A percentile compares a stretch with the other conserved stretches of the same genome.
These are phyloP conservation scores for Suillus decipiens DNA, from an alignment of 768 basidiomycete genomes.

Conservation along the genomic window DNA sequence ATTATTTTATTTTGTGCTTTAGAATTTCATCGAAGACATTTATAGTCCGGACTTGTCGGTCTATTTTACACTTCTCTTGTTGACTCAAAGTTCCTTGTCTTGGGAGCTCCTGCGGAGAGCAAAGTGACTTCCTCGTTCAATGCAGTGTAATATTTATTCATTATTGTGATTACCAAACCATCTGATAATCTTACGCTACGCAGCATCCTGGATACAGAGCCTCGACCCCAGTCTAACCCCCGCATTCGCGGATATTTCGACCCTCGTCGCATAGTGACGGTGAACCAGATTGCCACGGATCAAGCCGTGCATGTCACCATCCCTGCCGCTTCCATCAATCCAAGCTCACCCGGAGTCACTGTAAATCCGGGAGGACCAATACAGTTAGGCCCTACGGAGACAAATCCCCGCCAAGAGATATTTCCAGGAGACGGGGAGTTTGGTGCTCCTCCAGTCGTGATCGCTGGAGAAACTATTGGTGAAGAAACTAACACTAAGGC, in stretches of 20 bases:
- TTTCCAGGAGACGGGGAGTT: conserved; percentile 30
- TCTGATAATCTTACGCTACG: not conserved
- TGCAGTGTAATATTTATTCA: conserved; percentile 32
- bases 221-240: conserved; percentile 19
- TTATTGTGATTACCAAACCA: not conserved
- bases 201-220: conserved; percentile 34
- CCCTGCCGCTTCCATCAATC: conserved; percentile 20
- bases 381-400: conserved; percentile 22
- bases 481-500: not conserved
- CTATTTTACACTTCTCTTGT: conserved; percentile 41
- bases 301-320: conserved; percentile 24
- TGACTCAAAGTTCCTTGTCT: conserved; percentile 34
- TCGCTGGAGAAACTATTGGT: conserved; percentile 24
- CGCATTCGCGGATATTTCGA: conserved; percentile 35
- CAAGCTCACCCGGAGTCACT: conserved; percentile 9
- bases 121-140: conserved; percentile 40
- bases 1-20: not conserved
- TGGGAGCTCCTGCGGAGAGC: conserved; percentile 34
- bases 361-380: conserved; percentile 14
- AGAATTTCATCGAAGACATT: not conserved
- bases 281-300: conserved; percentile 38
- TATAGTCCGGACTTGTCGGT: conserved; percentile 33
- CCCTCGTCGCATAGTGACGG: conserved; percentile 30
- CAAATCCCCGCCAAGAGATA: conserved; percentile 22
- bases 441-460: conserved; percentile 28